These are phyloP conservation scores for Cladosporium sp. DNA, from an alignment of 2,329 filamentous ascomycete genomes.

Conservation along the genomic window DNA sequence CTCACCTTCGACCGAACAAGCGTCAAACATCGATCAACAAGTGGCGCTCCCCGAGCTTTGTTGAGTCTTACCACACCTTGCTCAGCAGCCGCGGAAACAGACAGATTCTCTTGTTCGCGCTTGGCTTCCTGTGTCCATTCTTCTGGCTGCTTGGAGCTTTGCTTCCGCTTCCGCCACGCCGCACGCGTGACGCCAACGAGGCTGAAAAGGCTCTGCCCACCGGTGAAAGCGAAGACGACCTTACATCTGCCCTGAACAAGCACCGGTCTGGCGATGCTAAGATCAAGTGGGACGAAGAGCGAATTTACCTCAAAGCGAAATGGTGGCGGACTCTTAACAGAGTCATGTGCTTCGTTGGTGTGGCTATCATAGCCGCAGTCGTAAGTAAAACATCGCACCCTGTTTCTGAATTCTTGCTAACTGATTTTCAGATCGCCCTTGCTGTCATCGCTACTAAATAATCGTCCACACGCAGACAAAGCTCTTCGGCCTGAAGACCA, in stretches of 20 bases:
- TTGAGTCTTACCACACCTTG: conserved; percentile 38
- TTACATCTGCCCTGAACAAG: conserved; percentile 33
- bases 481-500: not conserved
- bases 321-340: conserved; percentile 44
- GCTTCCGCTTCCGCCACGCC: conserved; percentile 37
- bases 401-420: conserved; percentile 8
- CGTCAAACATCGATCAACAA: conserved; percentile 31
- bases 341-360: conserved; percentile 41
- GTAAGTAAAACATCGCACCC: conserved; percentile 30
- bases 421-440: conserved; percentile 35
- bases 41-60: conserved; percentile 40
- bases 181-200: conserved; percentile 25
- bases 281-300: conserved; percentile 37
- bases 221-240: conserved; percentile 30
- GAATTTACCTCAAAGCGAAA: conserved; percentile 36
- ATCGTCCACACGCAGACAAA: not conserved
- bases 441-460: conserved; percentile 37
- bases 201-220: conserved; percentile 27
- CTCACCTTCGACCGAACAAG: conserved; percentile 35
- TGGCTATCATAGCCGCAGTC: conserved; percentile 39
- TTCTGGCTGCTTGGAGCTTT: conserved; percentile 41
- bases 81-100: conserved; percentile 38
- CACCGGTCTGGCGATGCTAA: conserved; percentile 36
- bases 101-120: conserved; percentile 40
- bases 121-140: conserved; percentile 41